Conservation (phyloP, 495 filamentous ascomycete species). For the Durotheca rogersii region DNA sequence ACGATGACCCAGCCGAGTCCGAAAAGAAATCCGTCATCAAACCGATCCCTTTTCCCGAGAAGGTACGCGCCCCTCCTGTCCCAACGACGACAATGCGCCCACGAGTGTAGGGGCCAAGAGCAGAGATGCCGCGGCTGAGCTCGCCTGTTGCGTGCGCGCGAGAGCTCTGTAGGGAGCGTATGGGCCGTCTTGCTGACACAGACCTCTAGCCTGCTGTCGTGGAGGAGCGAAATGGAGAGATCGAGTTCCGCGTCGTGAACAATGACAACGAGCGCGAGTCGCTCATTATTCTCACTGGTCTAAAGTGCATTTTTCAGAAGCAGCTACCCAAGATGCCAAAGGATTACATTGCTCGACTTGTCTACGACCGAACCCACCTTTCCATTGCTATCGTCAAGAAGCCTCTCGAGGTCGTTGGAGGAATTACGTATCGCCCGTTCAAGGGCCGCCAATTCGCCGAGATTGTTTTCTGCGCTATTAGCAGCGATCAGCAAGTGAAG, state of each 20-base stretch:
- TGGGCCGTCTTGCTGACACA: constrained; percentile 4
- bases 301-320: constrained; percentile 99
- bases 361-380: constrained; percentile 94
- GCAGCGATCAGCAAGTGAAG: constrained; percentile 96
- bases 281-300: constrained; percentile 88
- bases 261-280: constrained; percentile 88
- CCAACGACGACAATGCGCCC: not conserved
- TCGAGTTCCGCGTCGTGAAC: constrained; percentile 97
- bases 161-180: not conserved
- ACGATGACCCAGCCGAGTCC: constrained; percentile 56
- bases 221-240: constrained; percentile 92
- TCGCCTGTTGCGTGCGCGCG: not conserved
- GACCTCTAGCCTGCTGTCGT: constrained; percentile 72
- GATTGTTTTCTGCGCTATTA: constrained; percentile 98
- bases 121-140: no score
- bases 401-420: constrained; percentile 89
- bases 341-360: constrained; percentile 94
- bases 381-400: constrained; percentile 98
- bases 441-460: constrained; percentile 91
- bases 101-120: not conserved
- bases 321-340: constrained; percentile 99
- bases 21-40: constrained; percentile 53
- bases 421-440: constrained; percentile 96
- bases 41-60: constrained; percentile 80
- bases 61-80: constrained; percentile 47